phyloP scores from a whole-genome alignment of 345 rosid species.

The Erysimum cheiranthoides region DNA sequence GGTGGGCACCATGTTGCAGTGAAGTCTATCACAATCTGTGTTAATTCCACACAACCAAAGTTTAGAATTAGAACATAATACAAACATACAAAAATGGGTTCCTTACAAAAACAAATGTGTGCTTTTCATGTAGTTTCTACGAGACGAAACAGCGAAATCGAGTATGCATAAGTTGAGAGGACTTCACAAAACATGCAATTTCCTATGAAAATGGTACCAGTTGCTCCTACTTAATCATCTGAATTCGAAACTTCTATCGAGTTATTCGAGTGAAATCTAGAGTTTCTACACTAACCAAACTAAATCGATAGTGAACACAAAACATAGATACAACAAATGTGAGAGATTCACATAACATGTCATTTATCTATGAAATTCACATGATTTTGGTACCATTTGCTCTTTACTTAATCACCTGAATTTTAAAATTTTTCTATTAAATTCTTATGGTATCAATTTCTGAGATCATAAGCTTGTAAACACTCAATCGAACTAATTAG shows the following conservation, averaged over 20 bases:
- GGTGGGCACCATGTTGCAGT: constrained; percentile 86
- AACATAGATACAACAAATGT: not conserved
- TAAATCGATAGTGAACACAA: not conserved
- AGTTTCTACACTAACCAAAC: not conserved
- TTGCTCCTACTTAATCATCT: not conserved
- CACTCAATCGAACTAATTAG: not conserved
- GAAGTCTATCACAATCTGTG: constrained; percentile 75
- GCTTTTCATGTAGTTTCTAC: not conserved
- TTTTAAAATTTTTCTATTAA: not conserved
- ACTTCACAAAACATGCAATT: not conserved
- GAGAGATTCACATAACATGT: not conserved
- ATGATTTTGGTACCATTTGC: not conserved
- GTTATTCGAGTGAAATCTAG: too few relatives aligned
- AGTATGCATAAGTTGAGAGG: not conserved
- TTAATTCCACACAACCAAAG: not conserved
- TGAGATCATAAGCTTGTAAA: constrained; percentile 1
- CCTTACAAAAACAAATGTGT: not conserved
- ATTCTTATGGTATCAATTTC: not conserved
- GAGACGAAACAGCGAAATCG: not conserved
- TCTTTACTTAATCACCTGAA: not conserved
- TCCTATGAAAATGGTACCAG: not conserved
- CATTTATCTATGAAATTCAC: not conserved
- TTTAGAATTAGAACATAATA: not conserved
- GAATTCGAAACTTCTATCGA: too few relatives aligned
- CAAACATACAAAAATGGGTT: not conserved